Conservation (phyloP, 208 protist species). For the Phytomonas francai region DNA sequence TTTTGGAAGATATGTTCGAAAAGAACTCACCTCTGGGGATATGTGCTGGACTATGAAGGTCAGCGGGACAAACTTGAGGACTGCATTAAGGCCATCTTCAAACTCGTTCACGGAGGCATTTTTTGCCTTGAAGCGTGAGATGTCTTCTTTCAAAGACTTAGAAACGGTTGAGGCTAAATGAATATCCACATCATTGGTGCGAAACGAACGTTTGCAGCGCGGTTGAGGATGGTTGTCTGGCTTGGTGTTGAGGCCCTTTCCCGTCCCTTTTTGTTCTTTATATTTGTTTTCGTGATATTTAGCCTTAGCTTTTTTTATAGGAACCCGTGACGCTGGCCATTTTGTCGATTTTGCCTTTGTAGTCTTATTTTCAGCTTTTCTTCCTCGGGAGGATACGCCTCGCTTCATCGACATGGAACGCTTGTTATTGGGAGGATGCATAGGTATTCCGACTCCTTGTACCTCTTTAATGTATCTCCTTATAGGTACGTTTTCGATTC, state of each 20-base stretch:
- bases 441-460: not conserved
- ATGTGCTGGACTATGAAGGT: constrained; percentile 75
- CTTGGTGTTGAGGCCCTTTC: not conserved
- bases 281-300: constrained; percentile 9
- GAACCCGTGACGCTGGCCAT: not conserved
- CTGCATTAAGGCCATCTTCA: constrained; percentile 39
- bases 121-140: constrained; percentile 51
- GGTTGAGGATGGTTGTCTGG: not conserved
- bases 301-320: constrained; percentile 1
- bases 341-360: not conserved
- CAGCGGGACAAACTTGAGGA: constrained; percentile 72
- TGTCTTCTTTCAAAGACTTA: constrained; percentile 52
- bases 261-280: not conserved
- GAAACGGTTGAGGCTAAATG: constrained; percentile 74
- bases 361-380: not conserved
- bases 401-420: not conserved
- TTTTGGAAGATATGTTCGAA: constrained; percentile 63
- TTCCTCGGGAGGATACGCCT: not conserved
- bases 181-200: constrained; percentile 63
- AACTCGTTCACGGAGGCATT: constrained; percentile 35
- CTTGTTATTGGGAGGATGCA: not conserved
- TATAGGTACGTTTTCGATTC: not conserved
- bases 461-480: not conserved
- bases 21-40: constrained; percentile 43
- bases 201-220: constrained; percentile 18